Evolutionary conservation across 148 eudicot species (phyloP).

Genomic region (Rhododendron molle): DNA sequence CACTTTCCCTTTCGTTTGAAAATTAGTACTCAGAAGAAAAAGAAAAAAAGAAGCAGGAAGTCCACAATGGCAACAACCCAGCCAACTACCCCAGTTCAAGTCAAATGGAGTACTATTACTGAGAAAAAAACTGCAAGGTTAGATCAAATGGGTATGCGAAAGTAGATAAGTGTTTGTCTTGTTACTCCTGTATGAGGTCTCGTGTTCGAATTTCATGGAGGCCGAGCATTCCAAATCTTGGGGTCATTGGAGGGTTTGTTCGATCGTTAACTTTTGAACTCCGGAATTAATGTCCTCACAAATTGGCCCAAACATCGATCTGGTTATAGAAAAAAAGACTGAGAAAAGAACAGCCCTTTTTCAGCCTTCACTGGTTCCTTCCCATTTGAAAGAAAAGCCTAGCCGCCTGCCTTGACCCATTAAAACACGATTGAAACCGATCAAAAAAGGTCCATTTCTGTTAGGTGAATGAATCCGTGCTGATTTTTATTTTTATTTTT

Average conservation of each 20-base stretch:
- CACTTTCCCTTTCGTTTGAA: not conserved
- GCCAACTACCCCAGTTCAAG: not conserved
- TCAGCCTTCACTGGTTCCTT: not conserved
- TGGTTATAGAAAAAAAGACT: not conserved
- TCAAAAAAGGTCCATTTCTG: not conserved
- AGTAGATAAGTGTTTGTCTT: not conserved
- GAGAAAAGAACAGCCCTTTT: not conserved
- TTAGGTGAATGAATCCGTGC: not conserved
- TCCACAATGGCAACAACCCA: not conserved
- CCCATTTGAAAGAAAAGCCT: not conserved
- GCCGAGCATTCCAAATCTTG: too few relatives aligned
- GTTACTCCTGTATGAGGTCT: not conserved
- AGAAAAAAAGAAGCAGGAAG: not conserved
- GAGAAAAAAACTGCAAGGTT: too few relatives aligned
- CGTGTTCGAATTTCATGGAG: not conserved
- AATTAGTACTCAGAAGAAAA: not conserved
- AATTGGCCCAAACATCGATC: too few relatives aligned
- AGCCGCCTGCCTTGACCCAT: constrained; percentile 5
- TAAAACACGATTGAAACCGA: not conserved
- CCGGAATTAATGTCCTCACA: too few relatives aligned
- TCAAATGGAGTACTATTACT: not conserved
- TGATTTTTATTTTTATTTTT: not conserved
- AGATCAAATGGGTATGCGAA: not conserved
- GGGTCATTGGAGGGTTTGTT: too few relatives aligned
- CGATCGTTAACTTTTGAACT: too few relatives aligned